A percentile compares a stretch with the other conserved stretches of the same genome.
phyloP scores from a whole-genome alignment of 176 grass and related monocot species.

The Oryza longistaminata region DNA sequence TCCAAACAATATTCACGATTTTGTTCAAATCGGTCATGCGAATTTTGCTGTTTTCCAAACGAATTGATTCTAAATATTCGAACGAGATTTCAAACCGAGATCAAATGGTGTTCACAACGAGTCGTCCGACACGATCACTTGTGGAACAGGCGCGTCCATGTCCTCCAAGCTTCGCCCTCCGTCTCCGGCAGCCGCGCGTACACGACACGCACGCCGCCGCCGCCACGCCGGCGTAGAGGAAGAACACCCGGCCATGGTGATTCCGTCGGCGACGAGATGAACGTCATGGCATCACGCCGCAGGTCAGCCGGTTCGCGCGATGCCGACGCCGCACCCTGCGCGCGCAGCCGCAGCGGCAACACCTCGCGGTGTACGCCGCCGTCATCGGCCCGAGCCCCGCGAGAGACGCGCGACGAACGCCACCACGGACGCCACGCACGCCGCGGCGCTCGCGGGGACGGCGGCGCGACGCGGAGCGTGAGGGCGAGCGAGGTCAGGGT shows the following conservation, averaged over 20 bases:
- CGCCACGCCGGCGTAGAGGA: background rate
- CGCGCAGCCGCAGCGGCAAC: slow-evolving; percentile 49
- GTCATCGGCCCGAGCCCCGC: slow-evolving; percentile 43
- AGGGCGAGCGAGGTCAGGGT: slow-evolving; percentile 3
- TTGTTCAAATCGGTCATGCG: too few species aligned
- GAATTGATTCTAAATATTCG: too few species aligned
- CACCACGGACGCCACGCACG: slow-evolving; percentile 34
- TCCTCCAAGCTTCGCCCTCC: background rate
- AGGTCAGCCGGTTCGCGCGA: background rate
- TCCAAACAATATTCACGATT: too few species aligned
- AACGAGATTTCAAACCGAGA: too few species aligned
- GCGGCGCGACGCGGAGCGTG: background rate
- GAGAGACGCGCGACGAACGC: slow-evolving; percentile 51
- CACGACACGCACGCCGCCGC: background rate
- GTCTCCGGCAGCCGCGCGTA: background rate
- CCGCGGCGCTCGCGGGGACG: background rate
- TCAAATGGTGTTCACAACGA: too few species aligned
- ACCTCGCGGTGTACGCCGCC: slow-evolving; percentile 38
- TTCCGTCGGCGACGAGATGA: background rate
- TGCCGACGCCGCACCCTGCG: slow-evolving; percentile 38
- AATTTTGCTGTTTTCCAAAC: too few species aligned
- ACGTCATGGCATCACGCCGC: background rate
- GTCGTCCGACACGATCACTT: background rate
- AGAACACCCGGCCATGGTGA: background rate
- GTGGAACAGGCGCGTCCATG: background rate